These are phyloP conservation scores for Leccinum uliginosum DNA, from an alignment of 768 basidiomycete genomes.

Conservation along the genomic window DNA sequence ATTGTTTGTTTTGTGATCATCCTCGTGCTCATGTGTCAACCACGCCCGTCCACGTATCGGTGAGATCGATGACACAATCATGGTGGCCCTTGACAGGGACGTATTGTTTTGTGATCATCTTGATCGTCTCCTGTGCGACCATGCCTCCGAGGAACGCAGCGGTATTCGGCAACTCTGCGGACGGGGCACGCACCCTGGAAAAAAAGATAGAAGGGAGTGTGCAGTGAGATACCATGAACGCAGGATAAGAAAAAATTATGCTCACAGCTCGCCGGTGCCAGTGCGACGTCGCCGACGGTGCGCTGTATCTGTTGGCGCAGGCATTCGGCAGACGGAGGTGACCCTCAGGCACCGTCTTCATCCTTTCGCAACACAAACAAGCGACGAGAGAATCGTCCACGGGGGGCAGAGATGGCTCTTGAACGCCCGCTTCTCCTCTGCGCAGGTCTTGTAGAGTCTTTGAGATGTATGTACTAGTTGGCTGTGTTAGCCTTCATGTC, in stretches of 20 bases:
- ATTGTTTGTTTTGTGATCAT: no score
- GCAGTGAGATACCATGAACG: not conserved
- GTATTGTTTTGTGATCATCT: conserved; percentile 95
- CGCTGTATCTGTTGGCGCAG: conserved; percentile 49
- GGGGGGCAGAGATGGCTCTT: conserved; percentile 42
- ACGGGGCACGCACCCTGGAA: conserved; percentile 71
- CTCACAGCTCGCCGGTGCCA: conserved; percentile 80
- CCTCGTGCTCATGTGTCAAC: conserved; percentile 31
- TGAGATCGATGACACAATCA: conserved; percentile 82
- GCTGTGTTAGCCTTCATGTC: conserved; percentile 94
- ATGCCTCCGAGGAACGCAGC: conserved; percentile 92
- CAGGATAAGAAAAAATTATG: conserved; percentile 10
- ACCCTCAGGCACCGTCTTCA: conserved; percentile 24
- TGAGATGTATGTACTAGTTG: conserved; percentile 85
- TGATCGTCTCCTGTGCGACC: conserved; percentile 95
- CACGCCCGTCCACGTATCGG: conserved; percentile 71
- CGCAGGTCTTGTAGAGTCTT: conserved; percentile 74
- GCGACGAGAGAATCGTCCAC: conserved; percentile 52
- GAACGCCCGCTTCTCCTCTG: conserved; percentile 62
- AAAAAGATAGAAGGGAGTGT: no score
- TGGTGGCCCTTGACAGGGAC: conserved; percentile 82
- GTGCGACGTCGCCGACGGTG: conserved; percentile 46
- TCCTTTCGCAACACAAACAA: conserved; percentile 34
- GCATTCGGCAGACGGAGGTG: conserved; percentile 43
- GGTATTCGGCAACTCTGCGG: conserved; percentile 86